Conservation (phyloP, 148 eudicot genomes). For the Camellia japonica region DNA sequence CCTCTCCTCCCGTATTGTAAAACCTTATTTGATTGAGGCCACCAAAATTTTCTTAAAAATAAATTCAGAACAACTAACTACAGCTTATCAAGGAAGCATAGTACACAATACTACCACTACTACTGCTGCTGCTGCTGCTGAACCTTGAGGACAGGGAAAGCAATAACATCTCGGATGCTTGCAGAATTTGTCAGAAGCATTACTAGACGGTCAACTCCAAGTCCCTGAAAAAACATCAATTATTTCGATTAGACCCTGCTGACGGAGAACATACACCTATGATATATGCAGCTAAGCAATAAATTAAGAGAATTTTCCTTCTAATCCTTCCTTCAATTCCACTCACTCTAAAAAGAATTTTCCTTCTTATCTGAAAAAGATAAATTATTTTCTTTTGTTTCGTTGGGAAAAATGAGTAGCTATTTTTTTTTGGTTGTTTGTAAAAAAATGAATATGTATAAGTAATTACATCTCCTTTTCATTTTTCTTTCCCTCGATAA, state of each 20-base stretch:
- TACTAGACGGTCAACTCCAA: slow-evolving; percentile 93
- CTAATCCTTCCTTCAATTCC: not conserved
- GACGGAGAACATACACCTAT: not conserved
- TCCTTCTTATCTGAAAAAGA: too few relatives aligned
- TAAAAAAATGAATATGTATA: not conserved
- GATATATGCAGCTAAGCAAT: not conserved
- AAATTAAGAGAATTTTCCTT: not conserved
- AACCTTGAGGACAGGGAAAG: slow-evolving; percentile 90
- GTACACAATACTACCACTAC: too few relatives aligned
- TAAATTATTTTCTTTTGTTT: not conserved
- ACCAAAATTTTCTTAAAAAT: not conserved
- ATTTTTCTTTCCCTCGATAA: not conserved
- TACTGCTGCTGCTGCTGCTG: slow-evolving; percentile 35
- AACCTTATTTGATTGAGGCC: not conserved
- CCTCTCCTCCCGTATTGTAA: too few relatives aligned
- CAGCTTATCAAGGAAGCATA: too few relatives aligned
- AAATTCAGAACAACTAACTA: too few relatives aligned
- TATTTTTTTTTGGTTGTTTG: not conserved
- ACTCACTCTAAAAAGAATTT: not conserved
- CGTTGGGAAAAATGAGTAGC: not conserved
- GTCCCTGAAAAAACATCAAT: slow-evolving; percentile 54
- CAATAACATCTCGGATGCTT: slow-evolving; percentile 95
- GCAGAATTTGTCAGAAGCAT: slow-evolving; percentile 95
- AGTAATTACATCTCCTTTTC: not conserved
- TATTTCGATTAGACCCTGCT: not conserved